A percentile compares a stretch with the other conserved stretches of the same genome.
Evolutionary conservation across 108 stramenopile species (phyloP).

Genomic region (Conticribra guillardii): DNA sequence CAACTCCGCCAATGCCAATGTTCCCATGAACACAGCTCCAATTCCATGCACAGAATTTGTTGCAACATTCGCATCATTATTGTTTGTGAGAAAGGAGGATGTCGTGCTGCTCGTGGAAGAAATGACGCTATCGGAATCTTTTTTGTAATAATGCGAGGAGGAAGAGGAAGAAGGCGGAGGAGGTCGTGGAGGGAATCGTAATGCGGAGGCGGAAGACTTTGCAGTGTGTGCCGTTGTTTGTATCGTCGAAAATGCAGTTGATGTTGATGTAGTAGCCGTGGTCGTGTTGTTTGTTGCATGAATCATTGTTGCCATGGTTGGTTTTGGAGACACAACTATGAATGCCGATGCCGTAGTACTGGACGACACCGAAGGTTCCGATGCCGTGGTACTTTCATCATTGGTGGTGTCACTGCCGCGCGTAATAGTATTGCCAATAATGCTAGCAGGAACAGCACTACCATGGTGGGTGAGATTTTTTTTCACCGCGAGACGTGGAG

Average conservation of each 20-base stretch:
- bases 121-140: too few relatives aligned
- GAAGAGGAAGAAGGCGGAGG: neutral
- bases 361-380: conserved; percentile 22
- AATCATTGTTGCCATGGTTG: neutral
- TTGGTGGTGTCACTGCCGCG: conserved; percentile 34
- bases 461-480: neutral
- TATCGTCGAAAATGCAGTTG: too few relatives aligned
- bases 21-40: conserved; percentile 46
- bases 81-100: neutral
- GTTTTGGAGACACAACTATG: neutral
- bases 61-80: neutral
- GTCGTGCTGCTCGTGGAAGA: too few relatives aligned
- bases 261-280: conserved; percentile 19
- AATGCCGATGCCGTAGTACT: neutral
- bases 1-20: conserved; percentile 35
- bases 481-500: neutral
- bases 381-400: conserved; percentile 20
- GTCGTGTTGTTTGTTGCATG: conserved; percentile 2
- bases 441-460: neutral
- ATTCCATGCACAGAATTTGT: conserved; percentile 7
- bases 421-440: conserved; percentile 31
- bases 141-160: too few relatives aligned
- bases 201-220: too few relatives aligned
- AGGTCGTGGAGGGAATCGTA: conserved; percentile 28
- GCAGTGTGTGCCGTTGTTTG: neutral